phyloP scores from a whole-genome alignment of 129 eudicot species.

The Sambucus nigra region DNA sequence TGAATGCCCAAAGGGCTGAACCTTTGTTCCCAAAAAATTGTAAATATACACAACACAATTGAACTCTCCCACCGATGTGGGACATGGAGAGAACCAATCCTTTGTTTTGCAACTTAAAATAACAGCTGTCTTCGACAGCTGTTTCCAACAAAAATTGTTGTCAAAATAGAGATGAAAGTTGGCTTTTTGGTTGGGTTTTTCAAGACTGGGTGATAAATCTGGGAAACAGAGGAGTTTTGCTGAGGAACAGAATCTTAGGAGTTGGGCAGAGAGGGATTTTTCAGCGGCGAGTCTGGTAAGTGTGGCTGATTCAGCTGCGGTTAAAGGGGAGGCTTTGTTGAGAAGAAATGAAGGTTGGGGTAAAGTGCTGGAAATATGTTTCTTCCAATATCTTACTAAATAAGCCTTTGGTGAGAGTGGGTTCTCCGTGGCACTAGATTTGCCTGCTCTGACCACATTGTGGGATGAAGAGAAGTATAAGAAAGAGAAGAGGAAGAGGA shows the following conservation, averaged over 20 bases:
- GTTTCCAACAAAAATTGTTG: no score
- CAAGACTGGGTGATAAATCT: slow-evolving; percentile 60
- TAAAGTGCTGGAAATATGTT: slow-evolving; percentile 23
- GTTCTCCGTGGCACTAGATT: slow-evolving; percentile 4
- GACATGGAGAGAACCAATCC: no score
- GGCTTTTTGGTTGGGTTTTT: slow-evolving; percentile 38
- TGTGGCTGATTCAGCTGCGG: slow-evolving; percentile 17
- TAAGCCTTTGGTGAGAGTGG: slow-evolving; percentile 30
- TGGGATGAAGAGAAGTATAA: no score
- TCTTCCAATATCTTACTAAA: slow-evolving; percentile 31
- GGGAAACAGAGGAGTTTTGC: slow-evolving; percentile 62
- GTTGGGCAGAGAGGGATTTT: slow-evolving; percentile 1
- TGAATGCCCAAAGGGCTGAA: no score
- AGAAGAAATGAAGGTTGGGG: slow-evolving; percentile 26
- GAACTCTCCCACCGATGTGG: no score
- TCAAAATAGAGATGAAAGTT: slow-evolving; percentile 34
- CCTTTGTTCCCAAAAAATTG: no score
- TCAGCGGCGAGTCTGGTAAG: slow-evolving; percentile 23
- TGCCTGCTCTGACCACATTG: no score
- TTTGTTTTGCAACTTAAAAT: no score
- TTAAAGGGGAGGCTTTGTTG: slow-evolving; percentile 35
- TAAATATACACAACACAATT: no score
- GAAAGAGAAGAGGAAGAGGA: no score
- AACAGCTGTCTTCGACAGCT: no score
- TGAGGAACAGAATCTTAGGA: slow-evolving; percentile 11